Base-by-base conservation (phyloP, 1,284 basidiomycete species). In the Apiotrichum akiyoshidainum region DNA sequence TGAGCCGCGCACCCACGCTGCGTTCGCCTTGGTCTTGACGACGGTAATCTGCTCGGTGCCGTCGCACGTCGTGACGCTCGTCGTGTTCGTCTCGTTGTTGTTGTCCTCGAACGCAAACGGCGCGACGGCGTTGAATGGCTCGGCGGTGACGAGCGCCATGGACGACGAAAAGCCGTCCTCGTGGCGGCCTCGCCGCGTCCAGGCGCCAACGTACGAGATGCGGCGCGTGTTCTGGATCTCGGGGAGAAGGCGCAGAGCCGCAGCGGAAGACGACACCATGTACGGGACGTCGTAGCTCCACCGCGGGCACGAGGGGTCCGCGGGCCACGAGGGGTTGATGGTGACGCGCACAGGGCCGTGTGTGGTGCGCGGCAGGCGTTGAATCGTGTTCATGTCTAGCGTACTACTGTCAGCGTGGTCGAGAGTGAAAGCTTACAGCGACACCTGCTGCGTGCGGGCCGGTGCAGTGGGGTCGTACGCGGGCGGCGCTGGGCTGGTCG, bases 381-480 rank as follows among this genome's bases (percentile, higher is more conserved):
- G 89, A 6, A 92, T 81, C 51, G 84, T 81, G 71, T 91, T 91
- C 90, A 91, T 90, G 66, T 84, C 83, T 72, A 89, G 88, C 80
- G 75, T 72, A 37, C 64, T 62, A 60, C 10, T 46, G 55, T 42
- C 39, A 58, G 63, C 54, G 9, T 13, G 9, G 4, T 26, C 7
- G 48, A 42, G 82, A 58, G 81, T 11, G 48, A 42, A 82, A 58
- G 81, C 86, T 68, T 68, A 88, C 87, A 89, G 70, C 7, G 86
- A 82, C 10, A 89, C 84, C 26, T 58, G 54, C 40, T 52, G 52
- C 8, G 48, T 51, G 41, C 55, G 44, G n/a, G 34, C 45, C 22
- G 55, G 52, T 16, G 33, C 22, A 5, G 46, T 39, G 19, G 34
- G 34, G 46, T 61, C 52, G 46, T 61, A 61, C 13, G 59, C 52